phyloP scores from a whole-genome alignment of 768 basidiomycete species.

The Rhizopogon sp. region DNA sequence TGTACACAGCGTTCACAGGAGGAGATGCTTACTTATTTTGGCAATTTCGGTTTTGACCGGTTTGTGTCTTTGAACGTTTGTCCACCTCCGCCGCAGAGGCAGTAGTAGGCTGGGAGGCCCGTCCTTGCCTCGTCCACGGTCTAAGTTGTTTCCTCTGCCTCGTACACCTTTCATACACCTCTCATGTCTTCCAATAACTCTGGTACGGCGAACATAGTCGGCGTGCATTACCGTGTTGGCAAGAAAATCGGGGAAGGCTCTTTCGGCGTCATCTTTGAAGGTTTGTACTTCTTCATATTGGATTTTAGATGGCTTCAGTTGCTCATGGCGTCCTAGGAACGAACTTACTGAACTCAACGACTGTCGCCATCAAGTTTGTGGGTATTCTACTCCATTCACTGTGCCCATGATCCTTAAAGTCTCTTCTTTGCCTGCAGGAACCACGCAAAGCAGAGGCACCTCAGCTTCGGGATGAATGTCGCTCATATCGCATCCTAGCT shows the following conservation, averaged over 20 bases:
- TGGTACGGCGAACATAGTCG: constrained; percentile 75
- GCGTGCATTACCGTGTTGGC: constrained; percentile 96
- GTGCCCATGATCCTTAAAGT: constrained; percentile 1
- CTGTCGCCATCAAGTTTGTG: constrained; percentile 99
- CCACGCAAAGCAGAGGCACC: constrained; percentile 94
- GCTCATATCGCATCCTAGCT: constrained; percentile 88
- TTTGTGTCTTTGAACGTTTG: constrained; percentile 13
- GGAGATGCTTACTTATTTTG: constrained; percentile 4
- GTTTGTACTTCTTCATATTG: constrained; percentile 28
- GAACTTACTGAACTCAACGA: constrained; percentile 96
- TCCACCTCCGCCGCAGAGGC: constrained; percentile 27
- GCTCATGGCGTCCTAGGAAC: constrained; percentile 56
- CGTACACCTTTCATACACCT: constrained; percentile 16
- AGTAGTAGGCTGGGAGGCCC: constrained; percentile 19
- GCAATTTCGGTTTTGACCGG: constrained; percentile 25
- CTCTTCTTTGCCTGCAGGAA: constrained; percentile 47
- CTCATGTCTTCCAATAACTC: constrained; percentile 53
- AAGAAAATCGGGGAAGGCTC: constrained; percentile 99
- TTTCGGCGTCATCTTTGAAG: constrained; percentile 95
- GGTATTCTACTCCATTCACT: constrained; percentile 30
- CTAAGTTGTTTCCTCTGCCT: constrained; percentile 9
- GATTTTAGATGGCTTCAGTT: not conserved
- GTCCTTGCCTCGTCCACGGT: constrained; percentile 3
- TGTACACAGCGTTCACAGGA: not conserved
- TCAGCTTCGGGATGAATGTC: constrained; percentile 96